Base-by-base conservation (phyloP, 1,139 yeast species). In the Kluyveromyces sp. region DNA sequence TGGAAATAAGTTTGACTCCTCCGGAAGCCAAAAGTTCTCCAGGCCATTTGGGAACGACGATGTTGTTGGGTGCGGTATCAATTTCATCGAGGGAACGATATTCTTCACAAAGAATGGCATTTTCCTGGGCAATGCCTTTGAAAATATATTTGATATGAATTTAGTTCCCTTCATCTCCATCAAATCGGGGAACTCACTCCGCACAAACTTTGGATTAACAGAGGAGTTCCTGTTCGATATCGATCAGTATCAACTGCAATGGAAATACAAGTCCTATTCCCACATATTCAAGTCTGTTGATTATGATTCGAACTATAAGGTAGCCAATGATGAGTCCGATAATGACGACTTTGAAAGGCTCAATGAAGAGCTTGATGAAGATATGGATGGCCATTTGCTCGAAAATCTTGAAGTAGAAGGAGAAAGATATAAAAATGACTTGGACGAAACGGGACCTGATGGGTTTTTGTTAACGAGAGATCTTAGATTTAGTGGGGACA, bases 51-150 rank as follows among this genome's bases (percentile, higher is more conserved):
- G 79, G 0, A 59, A 65, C 20, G 73, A 72, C 18, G 96, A 88
- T 61, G 70, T 75, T 1, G 71, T 89, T 50, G 97, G 97, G 0
- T 83, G 94, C 61, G 96, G 96, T 2, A 71, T 87, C 22, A 83
- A 88, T 64, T 83, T 77, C 54, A 69, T 75, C 22, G 76, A 76
- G 36, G 74, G 76, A 37, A 67, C 78, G 0, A 71, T 87, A 2
- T 89, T 88, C 55, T 78, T 78, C 50, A 88, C 96, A 0, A 80
- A 85, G 61, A 88, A 89, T 63, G 96, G 96, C 2, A 73, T 84
- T 4, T 65, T 64, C 38, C 56, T 79, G 39, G 82, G 81, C 0
- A 64, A 68, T 32, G 80, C 81, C 1, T 77, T 77, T 49, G 57
- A 61, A 8, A 69, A 74, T 46, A 59, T 73, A n/a, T 58, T 61